Evolutionary conservation across 2,329 filamentous ascomycete genomes (phyloP).

Genomic region (Nectriaceae sp.): DNA sequence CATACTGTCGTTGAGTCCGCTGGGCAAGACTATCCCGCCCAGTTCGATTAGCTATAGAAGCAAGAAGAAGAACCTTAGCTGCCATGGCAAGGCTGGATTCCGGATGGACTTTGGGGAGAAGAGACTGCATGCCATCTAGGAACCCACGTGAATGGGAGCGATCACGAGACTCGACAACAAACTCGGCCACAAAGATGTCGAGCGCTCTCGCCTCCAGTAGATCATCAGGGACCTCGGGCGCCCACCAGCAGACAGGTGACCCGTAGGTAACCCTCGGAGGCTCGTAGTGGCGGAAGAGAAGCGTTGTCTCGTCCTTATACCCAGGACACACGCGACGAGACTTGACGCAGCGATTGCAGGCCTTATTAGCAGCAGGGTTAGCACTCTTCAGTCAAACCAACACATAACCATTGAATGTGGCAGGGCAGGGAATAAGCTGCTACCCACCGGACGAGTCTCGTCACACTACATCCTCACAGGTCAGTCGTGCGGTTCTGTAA

Average conservation of each 20-base stretch:
- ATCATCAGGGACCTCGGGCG: background rate
- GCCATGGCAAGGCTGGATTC: background rate
- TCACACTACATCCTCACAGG: background rate
- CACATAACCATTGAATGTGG: background rate
- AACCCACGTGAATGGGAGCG: background rate
- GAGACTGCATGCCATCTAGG: background rate
- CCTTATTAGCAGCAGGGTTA: background rate
- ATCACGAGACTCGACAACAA: slow-evolving; percentile 1
- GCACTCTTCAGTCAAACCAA: background rate
- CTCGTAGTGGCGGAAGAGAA: background rate
- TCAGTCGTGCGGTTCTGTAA: background rate
- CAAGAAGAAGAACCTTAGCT: background rate
- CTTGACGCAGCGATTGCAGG: background rate
- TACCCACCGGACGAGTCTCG: background rate
- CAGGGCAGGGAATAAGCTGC: background rate
- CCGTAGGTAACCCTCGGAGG: background rate
- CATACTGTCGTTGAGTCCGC: background rate
- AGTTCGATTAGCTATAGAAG: background rate
- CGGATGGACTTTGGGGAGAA: background rate
- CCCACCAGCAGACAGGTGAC: background rate
- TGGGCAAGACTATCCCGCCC: background rate
- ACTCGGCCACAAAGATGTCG: background rate
- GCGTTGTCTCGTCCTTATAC: background rate
- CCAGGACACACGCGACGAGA: background rate
- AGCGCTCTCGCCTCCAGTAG: background rate